phyloP scores from a whole-genome alignment of 148 eudicot genomes.

The Nepenthes mirabilis region DNA sequence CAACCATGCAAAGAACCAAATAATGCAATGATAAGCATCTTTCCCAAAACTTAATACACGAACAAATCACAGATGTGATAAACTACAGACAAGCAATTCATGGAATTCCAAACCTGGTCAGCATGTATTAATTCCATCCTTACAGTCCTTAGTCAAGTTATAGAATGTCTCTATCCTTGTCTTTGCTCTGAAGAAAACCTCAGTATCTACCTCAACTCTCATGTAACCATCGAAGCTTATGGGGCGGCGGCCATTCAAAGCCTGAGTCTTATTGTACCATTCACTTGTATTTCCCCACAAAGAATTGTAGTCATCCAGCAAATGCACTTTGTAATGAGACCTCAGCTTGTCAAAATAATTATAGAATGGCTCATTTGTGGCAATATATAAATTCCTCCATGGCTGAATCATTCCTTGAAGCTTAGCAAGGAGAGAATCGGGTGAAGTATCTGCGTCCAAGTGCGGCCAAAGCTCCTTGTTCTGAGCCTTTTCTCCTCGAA shows the following conservation, averaged over 20 bases:
- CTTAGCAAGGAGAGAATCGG: conserved; percentile 58
- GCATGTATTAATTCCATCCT: conserved; percentile 80
- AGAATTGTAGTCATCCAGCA: conserved; percentile 82
- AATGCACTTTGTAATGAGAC: conserved; percentile 82
- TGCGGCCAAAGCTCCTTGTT: conserved; percentile 79
- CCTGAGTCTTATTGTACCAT: conserved; percentile 77
- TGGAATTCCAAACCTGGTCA: conserved; percentile 23
- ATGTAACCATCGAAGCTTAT: conserved; percentile 88
- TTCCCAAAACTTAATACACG: background rate
- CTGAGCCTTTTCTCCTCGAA: conserved; percentile 83
- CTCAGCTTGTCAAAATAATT: conserved; percentile 85
- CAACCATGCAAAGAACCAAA: too few species aligned
- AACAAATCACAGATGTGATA: background rate
- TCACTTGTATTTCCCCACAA: conserved; percentile 90
- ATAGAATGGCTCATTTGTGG: conserved; percentile 88
- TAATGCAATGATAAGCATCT: background rate
- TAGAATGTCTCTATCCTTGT: conserved; percentile 82
- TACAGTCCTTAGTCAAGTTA: conserved; percentile 85
- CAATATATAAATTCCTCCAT: conserved; percentile 79
- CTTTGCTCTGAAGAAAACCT: conserved; percentile 80
- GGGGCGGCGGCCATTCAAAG: conserved; percentile 57
- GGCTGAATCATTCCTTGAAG: conserved; percentile 44
- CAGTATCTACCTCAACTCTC: conserved; percentile 93
- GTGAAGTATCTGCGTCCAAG: conserved; percentile 78
- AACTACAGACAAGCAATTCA: background rate